Evolutionary conservation across 805 yeast genomes (phyloP).

Genomic region (Cyberlindnera euphorbiae): DNA sequence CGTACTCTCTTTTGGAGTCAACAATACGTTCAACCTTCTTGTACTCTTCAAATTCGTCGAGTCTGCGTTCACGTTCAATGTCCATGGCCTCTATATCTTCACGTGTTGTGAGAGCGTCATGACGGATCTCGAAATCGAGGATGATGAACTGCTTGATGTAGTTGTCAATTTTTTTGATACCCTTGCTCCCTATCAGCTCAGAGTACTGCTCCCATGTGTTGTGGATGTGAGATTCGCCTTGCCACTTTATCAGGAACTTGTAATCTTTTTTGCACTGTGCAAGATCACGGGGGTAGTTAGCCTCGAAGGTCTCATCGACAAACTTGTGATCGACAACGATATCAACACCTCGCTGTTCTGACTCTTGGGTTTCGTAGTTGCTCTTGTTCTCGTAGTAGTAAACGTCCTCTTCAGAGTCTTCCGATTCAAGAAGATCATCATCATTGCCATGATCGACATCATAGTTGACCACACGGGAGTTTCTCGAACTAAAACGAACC

Average conservation of each 20-base stretch:
- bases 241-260: slow-evolving; percentile 78
- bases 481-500: slow-evolving; percentile 74
- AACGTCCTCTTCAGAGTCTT: slow-evolving; percentile 21
- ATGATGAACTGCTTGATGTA: slow-evolving; percentile 76
- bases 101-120: slow-evolving; percentile 75
- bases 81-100: slow-evolving; percentile 95
- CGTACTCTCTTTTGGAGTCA: slow-evolving; percentile 65
- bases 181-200: slow-evolving; percentile 46
- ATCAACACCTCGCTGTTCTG: slow-evolving; percentile 35
- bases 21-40: slow-evolving; percentile 87
- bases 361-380: slow-evolving; percentile 19
- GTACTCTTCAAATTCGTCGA: slow-evolving; percentile 80
- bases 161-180: slow-evolving; percentile 83
- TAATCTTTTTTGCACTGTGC: slow-evolving; percentile 55
- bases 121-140: slow-evolving; percentile 68
- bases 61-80: slow-evolving; percentile 76
- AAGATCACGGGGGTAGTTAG: slow-evolving; percentile 31
- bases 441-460: slow-evolving; percentile 59
- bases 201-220: slow-evolving; percentile 86
- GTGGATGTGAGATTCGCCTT: slow-evolving; percentile 81
- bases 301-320: slow-evolving; percentile 31
- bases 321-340: slow-evolving; percentile 52
- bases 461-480: slow-evolving; percentile 62
- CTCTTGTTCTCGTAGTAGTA: slow-evolving; percentile 23
- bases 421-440: slow-evolving; percentile 35